phyloP scores from a whole-genome alignment of 129 eudicot species.

The Chrysanthemum lavandulifolium region DNA sequence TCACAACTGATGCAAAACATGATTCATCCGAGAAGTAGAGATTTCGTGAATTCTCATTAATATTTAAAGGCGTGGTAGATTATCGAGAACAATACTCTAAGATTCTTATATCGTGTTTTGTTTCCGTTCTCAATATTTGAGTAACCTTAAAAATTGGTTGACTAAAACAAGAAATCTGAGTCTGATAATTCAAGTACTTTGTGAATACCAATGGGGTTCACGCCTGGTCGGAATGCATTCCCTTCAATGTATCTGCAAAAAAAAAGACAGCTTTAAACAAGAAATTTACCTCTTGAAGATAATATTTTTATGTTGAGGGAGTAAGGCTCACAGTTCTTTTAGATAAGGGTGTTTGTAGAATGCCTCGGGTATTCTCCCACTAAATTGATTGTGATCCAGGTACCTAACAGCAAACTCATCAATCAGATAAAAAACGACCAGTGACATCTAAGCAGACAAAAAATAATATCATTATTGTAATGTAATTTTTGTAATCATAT shows the following conservation, averaged over 20 bases:
- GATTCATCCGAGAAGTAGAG: background rate
- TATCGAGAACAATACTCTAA: slow-evolving; percentile 19
- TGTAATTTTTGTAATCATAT: too few relatives aligned
- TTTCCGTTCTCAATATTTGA: slow-evolving; percentile 9
- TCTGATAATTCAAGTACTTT: slow-evolving; percentile 89
- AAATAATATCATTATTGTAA: too few relatives aligned
- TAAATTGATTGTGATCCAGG: slow-evolving; percentile 95
- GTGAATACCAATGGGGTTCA: slow-evolving; percentile 87
- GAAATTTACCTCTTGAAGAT: background rate
- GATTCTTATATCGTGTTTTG: background rate
- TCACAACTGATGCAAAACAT: background rate
- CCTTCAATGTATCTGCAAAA: slow-evolving; percentile 87
- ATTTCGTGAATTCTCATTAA: background rate
- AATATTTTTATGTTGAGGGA: background rate
- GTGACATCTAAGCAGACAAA: background rate
- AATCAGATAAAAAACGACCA: background rate
- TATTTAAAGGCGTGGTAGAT: background rate
- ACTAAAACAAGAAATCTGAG: slow-evolving; percentile 64
- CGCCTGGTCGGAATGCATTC: slow-evolving; percentile 90
- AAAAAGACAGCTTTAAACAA: slow-evolving; percentile 6
- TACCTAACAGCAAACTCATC: slow-evolving; percentile 45
- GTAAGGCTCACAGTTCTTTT: slow-evolving; percentile 73
- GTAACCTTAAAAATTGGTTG: background rate
- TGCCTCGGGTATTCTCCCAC: slow-evolving; percentile 93
- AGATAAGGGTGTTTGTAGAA: slow-evolving; percentile 90